Base-by-base conservation (phyloP, 2,329 filamentous ascomycete species). In the Madurella mycetomatis region DNA sequence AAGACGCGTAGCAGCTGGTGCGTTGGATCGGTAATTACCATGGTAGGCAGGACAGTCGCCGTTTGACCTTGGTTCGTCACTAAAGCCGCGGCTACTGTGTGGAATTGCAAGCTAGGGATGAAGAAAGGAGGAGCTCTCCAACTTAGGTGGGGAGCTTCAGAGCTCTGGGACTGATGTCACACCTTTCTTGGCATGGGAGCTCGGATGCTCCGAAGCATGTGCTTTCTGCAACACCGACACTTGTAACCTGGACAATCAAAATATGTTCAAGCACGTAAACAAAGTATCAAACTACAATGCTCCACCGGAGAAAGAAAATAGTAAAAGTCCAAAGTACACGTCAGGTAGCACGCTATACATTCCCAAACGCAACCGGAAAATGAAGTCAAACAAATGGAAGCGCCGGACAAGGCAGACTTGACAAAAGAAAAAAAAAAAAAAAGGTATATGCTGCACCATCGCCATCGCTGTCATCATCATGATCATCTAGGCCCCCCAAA, bases 361-460 rank as follows among this genome's bases (percentile, higher is more conserved):
- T 41, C 39, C 15, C 25, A 16, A 34, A 37, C 11, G 2, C 17
- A n/a, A 15, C 15, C 12, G 31, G 18, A 30, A 30, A 31, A 45
- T 34, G 34, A 41, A 44, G 44, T 9, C 9, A 41, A 41, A 7
- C 18, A 34, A 50, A 45, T 12, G 15, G 30, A 34, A 44, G 32
- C 53, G 25, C 25, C 39, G 12, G 25, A 55, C 48, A 51, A 41
- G 45, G 45, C 48, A 50, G 25, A 42, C 25, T 30, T 47, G 42
- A 40, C 52, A 50, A 39, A 50, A 47, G 39, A 54, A 34, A 25
- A 25, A 25, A 7, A 25, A 25, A 25, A 7, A 25, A 25, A 25
- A 25, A 25, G 25, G 25, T 37, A 53, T 17, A 54, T 50, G 47
- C 7, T 25, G 25, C 25, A 25, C 25, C 25, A 25, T 7, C 7